Conservation (phyloP, 1,284 basidiomycete genomes). For the Ustilago sp. region DNA sequence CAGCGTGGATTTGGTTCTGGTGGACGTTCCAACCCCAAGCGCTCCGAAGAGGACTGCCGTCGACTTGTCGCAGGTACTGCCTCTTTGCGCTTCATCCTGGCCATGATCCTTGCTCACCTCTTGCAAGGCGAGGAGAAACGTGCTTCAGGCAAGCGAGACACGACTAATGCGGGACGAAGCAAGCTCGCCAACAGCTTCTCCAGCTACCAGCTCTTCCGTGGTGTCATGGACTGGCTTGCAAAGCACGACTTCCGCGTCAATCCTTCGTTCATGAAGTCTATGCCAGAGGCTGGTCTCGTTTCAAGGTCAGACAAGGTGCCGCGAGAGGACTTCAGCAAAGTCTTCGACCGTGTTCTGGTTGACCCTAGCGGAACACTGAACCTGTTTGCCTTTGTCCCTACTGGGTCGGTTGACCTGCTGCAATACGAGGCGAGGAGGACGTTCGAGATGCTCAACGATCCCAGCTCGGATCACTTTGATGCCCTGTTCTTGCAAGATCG, state of each 20-base stretch:
- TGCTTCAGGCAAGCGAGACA: constrained; percentile 33
- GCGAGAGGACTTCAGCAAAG: constrained; percentile 64
- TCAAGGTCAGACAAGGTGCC: constrained; percentile 64
- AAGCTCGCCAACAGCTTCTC: constrained; percentile 79
- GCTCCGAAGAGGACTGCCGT: constrained; percentile 24
- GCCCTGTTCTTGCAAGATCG: constrained; percentile 76
- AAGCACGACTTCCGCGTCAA: constrained; percentile 78
- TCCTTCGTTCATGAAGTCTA: constrained; percentile 76
- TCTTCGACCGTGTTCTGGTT: constrained; percentile 75
- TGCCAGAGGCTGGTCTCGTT: constrained; percentile 55
- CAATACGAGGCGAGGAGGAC: constrained; percentile 67
- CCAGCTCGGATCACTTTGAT: constrained; percentile 77
- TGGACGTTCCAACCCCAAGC: constrained; percentile 69
- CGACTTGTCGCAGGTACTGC: constrained; percentile 66
- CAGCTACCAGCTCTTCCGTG: constrained; percentile 87
- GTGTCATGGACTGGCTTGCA: constrained; percentile 79
- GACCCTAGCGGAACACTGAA: constrained; percentile 85
- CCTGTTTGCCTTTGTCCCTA: constrained; percentile 72
- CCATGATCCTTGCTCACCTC: constrained; percentile 68
- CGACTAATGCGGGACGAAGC: constrained; percentile 70
- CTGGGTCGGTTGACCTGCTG: constrained; percentile 78
- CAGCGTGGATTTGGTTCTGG: constrained; percentile 79
- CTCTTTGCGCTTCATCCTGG: constrained; percentile 77
- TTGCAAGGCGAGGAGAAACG: constrained; percentile 68
- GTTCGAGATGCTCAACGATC: constrained; percentile 64